Evolutionary conservation across 176 grass and related monocot genomes (phyloP).

Genomic region (Puccinellia tenuiflora): DNA sequence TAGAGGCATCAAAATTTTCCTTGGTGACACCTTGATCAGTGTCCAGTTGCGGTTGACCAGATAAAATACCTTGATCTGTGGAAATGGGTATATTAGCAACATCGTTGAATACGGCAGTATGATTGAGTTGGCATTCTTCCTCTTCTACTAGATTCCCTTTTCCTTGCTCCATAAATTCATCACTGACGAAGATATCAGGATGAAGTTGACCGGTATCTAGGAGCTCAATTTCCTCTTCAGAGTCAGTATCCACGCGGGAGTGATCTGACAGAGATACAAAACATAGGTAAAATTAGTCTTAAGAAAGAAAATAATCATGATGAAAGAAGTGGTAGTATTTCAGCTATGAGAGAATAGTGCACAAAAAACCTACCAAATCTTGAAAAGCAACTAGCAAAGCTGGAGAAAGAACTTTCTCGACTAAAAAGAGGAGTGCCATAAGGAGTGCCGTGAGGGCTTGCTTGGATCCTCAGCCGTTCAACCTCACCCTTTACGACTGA

Average conservation of each 20-base stretch:
- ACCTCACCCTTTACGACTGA: conserved; percentile 23
- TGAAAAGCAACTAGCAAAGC: conserved; percentile 69
- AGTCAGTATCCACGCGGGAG: conserved; percentile 31
- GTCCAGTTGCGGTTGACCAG: neutral
- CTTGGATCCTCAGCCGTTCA: conserved; percentile 10
- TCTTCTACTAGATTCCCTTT: conserved; percentile 3
- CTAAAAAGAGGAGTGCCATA: conserved; percentile 51
- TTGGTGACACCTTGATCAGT: conserved; percentile 10
- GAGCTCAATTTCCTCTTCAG: conserved; percentile 36
- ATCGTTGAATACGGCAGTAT: neutral
- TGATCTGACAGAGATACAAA: conserved; percentile 41
- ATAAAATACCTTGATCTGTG: conserved; percentile 24
- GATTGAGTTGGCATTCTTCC: conserved; percentile 5
- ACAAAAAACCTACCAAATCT: conserved; percentile 42
- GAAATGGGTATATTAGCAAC: conserved; percentile 17
- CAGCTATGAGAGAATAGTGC: neutral
- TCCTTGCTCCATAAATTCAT: conserved; percentile 10
- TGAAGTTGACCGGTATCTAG: conserved; percentile 36
- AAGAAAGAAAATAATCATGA: conserved; percentile 6
- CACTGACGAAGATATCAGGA: neutral
- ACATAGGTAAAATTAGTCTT: conserved; percentile 6
- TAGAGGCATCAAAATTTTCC: neutral
- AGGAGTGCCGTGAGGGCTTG: conserved; percentile 39
- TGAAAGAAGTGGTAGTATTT: neutral
- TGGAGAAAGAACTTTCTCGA: conserved; percentile 57